Evolutionary conservation across 306 rosid species (phyloP).

Genomic region (Lotus japonicus): DNA sequence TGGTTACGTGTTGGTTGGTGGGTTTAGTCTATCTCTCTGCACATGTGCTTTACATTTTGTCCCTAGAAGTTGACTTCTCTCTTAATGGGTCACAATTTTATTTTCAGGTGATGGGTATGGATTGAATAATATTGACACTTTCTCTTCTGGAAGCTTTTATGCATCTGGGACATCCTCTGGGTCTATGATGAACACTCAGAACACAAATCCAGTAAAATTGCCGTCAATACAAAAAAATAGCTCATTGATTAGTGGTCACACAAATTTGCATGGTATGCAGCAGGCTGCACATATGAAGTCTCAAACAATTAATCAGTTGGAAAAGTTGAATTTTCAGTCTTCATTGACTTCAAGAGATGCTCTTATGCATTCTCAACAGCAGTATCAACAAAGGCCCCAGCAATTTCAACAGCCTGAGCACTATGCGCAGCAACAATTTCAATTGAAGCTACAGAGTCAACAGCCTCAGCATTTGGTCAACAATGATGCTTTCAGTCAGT

Average conservation of each 20-base stretch:
- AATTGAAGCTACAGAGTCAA: constrained; percentile 57
- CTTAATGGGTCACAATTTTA: constrained; percentile 14
- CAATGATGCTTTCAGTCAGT: constrained; percentile 53
- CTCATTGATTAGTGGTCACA: constrained; percentile 51
- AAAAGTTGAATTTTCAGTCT: constrained; percentile 71
- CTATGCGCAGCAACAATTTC: constrained; percentile 50
- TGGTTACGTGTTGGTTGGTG: not conserved
- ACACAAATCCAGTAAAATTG: constrained; percentile 47
- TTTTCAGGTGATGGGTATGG: constrained; percentile 83
- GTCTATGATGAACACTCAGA: constrained; percentile 67
- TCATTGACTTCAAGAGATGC: constrained; percentile 56
- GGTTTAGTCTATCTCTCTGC: not conserved
- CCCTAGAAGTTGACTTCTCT: constrained; percentile 21
- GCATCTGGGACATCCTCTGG: constrained; percentile 62
- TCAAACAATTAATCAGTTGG: constrained; percentile 54
- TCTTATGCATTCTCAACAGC: constrained; percentile 57
- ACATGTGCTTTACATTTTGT: not conserved
- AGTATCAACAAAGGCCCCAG: constrained; percentile 55
- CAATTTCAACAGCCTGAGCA: constrained; percentile 76
- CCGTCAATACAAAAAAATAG: constrained; percentile 55
- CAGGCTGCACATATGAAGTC: constrained; percentile 61
- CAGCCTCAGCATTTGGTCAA: constrained; percentile 54
- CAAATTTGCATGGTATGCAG: constrained; percentile 57
- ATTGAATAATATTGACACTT: constrained; percentile 54
- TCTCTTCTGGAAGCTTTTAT: constrained; percentile 66